Percentiles rank a stretch among this genome's conserved stretches.
Conservation (phyloP, 768 basidiomycete species). For the Leccinum disarticulatum region DNA sequence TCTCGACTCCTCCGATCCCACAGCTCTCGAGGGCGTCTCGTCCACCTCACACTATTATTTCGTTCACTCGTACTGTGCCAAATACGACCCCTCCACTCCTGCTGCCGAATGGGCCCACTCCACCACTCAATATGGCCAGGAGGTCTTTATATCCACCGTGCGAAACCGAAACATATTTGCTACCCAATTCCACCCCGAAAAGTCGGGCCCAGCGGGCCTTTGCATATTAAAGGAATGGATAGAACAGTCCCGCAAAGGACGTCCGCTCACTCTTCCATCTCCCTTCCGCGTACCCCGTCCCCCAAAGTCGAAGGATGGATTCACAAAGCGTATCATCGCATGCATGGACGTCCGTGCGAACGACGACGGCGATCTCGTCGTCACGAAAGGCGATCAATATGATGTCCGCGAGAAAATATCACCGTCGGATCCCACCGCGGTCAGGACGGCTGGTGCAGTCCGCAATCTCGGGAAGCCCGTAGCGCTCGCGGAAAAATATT, state of each 20-base stretch:
- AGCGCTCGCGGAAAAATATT: constrained; percentile 85
- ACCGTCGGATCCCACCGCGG: constrained; percentile 27
- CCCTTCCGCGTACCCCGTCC: constrained; percentile 31
- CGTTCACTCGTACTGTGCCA: constrained; percentile 92
- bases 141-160: constrained; percentile 85
- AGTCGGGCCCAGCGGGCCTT: constrained; percentile 88
- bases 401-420: constrained; percentile 84
- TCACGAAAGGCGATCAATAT: constrained; percentile 99
- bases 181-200: constrained; percentile 98
- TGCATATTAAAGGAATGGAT: constrained; percentile 82
- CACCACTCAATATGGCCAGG: constrained; percentile 91
- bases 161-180: constrained; percentile 84
- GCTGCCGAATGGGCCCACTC: constrained; percentile 79
- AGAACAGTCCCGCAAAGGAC: constrained; percentile 46
- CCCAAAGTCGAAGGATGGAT: constrained; percentile 54
- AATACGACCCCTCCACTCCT: constrained; percentile 60
- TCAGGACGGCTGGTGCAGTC: constrained; percentile 68
- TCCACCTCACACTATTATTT: constrained; percentile 85
- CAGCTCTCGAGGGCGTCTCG: constrained; percentile 47
- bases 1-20: constrained; percentile 42
- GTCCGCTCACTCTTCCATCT: constrained; percentile 32
- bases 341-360: constrained; percentile 98
- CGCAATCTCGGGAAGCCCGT: constrained; percentile 98
- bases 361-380: constrained; percentile 94
- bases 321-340: constrained; percentile 94